phyloP scores from a whole-genome alignment of 2,329 filamentous ascomycete genomes.

The Paracorniculantispora psalliotae region DNA sequence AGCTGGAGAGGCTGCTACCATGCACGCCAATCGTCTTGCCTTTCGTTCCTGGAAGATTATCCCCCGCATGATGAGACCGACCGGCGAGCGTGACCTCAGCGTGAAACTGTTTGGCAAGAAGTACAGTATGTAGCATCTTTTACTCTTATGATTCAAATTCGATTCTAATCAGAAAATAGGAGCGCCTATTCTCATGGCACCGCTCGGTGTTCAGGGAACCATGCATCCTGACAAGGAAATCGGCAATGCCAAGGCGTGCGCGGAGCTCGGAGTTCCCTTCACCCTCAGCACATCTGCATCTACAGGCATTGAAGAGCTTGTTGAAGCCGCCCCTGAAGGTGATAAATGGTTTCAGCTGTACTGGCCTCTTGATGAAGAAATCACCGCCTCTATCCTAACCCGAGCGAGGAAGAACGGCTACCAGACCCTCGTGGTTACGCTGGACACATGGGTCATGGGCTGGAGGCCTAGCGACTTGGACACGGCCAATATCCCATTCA shows the following conservation, averaged over 20 bases:
- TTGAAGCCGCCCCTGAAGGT: conserved; percentile 50
- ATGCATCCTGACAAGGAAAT: conserved; percentile 62
- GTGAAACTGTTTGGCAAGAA: conserved; percentile 48
- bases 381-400: conserved; percentile 58
- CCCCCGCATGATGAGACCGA: conserved; percentile 45
- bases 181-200: conserved; percentile 57
- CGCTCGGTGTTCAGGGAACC: conserved; percentile 64
- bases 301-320: conserved; percentile 62
- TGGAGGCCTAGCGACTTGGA: conserved; percentile 69
- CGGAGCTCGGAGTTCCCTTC: conserved; percentile 57
- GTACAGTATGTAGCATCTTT: conserved; percentile 30
- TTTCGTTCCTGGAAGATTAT: conserved; percentile 50
- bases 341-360: conserved; percentile 71
- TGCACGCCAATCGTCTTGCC: conserved; percentile 54
- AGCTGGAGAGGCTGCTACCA: conserved; percentile 56
- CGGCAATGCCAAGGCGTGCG: conserved; percentile 58
- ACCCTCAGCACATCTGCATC: conserved; percentile 62
- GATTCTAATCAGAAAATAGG: conserved; percentile 19
- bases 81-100: conserved; percentile 41
- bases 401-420: conserved; percentile 60
- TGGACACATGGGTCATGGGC: conserved; percentile 64
- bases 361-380: conserved; percentile 61
- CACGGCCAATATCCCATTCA: conserved; percentile 55
- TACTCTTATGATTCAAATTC: neutral
- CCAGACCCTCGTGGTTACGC: conserved; percentile 63